phyloP scores from a whole-genome alignment of 2,329 filamentous ascomycete genomes.

The Fusarium heterosporum region DNA sequence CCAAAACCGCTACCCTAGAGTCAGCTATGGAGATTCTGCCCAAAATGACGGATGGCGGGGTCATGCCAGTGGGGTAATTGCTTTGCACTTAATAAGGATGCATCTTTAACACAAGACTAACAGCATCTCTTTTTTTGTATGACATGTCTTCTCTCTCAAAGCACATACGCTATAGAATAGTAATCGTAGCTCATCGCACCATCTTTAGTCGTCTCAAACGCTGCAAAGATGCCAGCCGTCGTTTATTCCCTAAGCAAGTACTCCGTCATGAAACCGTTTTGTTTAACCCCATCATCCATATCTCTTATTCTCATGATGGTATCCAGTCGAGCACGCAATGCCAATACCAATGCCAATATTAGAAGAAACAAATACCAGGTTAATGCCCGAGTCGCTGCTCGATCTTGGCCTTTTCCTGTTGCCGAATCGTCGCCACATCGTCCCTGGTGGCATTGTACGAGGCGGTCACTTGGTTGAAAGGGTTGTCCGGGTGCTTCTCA shows the following conservation, averaged over 20 bases:
- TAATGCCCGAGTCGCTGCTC: slow-evolving; percentile 72
- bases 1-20: slow-evolving; percentile 8
- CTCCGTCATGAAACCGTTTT: slow-evolving; percentile 27
- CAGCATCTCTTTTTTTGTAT: slow-evolving; percentile 1
- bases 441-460: slow-evolving; percentile 82
- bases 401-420: slow-evolving; percentile 77
- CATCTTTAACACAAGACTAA: background rate
- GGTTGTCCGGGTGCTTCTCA: slow-evolving; percentile 93
- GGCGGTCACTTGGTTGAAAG: slow-evolving; percentile 86
- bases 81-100: background rate
- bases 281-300: slow-evolving; percentile 1
- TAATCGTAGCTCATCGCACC: slow-evolving; percentile 17
- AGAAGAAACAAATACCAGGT: background rate
- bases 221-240: slow-evolving; percentile 31
- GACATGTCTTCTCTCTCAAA: background rate
- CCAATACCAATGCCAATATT: background rate
- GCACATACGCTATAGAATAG: background rate
- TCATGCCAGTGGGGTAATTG: slow-evolving; percentile 42
- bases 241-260: slow-evolving; percentile 36
- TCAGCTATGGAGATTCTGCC: slow-evolving; percentile 43
- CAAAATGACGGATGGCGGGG: slow-evolving; percentile 38
- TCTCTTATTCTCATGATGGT: slow-evolving; percentile 4
- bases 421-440: slow-evolving; percentile 75
- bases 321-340: slow-evolving; percentile 2
- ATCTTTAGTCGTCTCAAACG: background rate